Base-by-base conservation (phyloP, 106 monocot genomes). In the Allium cepa region DNA sequence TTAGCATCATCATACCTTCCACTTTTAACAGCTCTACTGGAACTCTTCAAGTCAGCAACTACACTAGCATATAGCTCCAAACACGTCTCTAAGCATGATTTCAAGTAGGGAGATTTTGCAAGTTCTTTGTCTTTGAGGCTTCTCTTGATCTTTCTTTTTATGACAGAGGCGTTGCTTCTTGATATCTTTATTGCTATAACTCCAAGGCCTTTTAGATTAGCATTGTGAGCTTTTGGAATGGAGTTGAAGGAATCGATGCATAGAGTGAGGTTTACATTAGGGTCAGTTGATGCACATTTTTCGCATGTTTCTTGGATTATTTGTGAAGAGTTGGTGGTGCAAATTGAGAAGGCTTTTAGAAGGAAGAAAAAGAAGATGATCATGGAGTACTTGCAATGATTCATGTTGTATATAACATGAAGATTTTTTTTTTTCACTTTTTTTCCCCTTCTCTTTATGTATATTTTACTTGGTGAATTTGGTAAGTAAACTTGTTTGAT, bases 321-420 rank as follows among this genome's bases (percentile, higher is more conserved):
- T 18, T 69, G 47, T 10, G 10, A 8, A 49, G 17, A 62, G 17
- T 11, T 11, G 7, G 51, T 8, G 22, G 9, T 28, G 2, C 26
- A 5, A 36, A 36, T 36, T 15, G 47, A 45, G 59, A 52, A 59
- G 47, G 22, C 2, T 17, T 17, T 50, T 1, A 48, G 13, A 68
- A 75, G 60, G 68, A 75, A 45, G 69, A 75, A 12, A 28, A 52
- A 17, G 59, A 70, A 51, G 70, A 76, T 17, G 70, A 76, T 17
- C 17, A 76, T 10, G 26, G 36, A 22, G 50, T 47, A 17, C 11
- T 17, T 1, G 47, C 16, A 18, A 10, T 47, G 59, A 12, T 15
- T 47, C 22, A 49, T 60, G 59, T n/a, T 5, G 15, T 18, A 58
- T 16, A 58, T 58, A 18, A 8, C 8, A 58, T n/a, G 18, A 8